Evolutionary conservation across 1,139 yeast species (phyloP).

Genomic region (Sugiyamaella pinicola): DNA sequence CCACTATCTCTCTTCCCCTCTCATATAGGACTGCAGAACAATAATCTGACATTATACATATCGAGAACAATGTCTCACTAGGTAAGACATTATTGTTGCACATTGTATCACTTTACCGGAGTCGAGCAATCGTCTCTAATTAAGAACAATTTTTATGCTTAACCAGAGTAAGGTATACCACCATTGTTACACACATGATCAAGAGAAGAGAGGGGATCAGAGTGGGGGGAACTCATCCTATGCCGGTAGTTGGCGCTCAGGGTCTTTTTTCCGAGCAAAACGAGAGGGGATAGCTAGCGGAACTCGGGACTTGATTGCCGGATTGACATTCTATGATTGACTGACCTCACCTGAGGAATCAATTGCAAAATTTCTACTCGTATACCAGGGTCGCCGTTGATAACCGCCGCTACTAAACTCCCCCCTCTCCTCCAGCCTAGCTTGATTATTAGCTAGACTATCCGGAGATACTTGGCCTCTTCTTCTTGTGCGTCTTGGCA

Average conservation of each 20-base stretch:
- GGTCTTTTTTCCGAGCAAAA: too few species aligned
- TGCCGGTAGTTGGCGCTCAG: too few species aligned
- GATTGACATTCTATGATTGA: too few species aligned
- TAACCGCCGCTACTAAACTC: background rate
- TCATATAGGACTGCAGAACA: background rate
- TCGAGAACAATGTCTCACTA: background rate
- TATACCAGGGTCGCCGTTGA: background rate
- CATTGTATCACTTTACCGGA: background rate
- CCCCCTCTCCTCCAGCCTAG: background rate
- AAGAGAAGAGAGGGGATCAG: background rate
- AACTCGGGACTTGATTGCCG: too few species aligned
- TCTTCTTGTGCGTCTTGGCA: background rate
- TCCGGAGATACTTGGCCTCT: background rate
- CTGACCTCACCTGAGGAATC: too few species aligned
- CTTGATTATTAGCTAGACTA: background rate
- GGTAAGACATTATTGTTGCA: too few species aligned
- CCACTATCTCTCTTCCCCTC: background rate
- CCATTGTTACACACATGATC: background rate
- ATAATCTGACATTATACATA: constrained; percentile 1
- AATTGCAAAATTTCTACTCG: background rate
- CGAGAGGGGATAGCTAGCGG: too few species aligned
- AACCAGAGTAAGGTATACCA: constrained; percentile 9
- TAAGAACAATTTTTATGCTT: constrained; percentile 10
- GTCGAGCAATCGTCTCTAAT: background rate
- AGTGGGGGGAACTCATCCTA: too few species aligned